Conservation (phyloP, 805 yeast species). For the Schwanniomyces occidentalis region DNA sequence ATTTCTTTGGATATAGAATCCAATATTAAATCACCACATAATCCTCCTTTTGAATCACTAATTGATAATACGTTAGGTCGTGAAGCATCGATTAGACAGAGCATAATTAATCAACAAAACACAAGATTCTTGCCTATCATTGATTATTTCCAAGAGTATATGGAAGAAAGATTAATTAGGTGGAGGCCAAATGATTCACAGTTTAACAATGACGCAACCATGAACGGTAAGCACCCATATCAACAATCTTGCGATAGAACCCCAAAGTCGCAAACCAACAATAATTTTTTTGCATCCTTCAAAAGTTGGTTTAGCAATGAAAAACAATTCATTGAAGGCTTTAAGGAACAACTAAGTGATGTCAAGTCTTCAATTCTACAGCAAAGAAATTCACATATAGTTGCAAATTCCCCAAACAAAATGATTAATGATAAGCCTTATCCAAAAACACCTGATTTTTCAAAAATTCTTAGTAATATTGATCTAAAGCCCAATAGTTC, state of each 20-base stretch:
- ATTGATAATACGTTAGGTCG: not conserved
- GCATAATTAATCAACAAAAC: slow-evolving; percentile 10
- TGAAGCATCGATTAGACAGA: slow-evolving; percentile 7
- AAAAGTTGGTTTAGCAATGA: slow-evolving; percentile 6
- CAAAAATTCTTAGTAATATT: slow-evolving; percentile 5
- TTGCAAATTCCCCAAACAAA: not conserved
- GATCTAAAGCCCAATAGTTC: slow-evolving; percentile 18
- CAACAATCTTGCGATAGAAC: slow-evolving; percentile 10
- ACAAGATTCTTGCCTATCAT: slow-evolving; percentile 10
- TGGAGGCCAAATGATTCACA: slow-evolving; percentile 37
- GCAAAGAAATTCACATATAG: too few relatives aligned
- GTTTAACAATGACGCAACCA: slow-evolving; percentile 23
- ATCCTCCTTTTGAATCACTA: slow-evolving; percentile 20
- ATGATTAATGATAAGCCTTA: not conserved
- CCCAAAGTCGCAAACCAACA: not conserved
- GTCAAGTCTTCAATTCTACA: too few relatives aligned
- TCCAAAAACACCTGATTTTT: slow-evolving; percentile 6
- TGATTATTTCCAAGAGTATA: slow-evolving; percentile 21
- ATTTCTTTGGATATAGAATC: slow-evolving; percentile 7
- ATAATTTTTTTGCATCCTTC: slow-evolving; percentile 1
- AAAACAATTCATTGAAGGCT: not conserved
- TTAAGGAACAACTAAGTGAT: not conserved
- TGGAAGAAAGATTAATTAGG: slow-evolving; percentile 31
- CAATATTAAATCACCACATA: slow-evolving; percentile 16
- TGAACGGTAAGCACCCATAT: slow-evolving; percentile 33